A percentile compares a stretch with the other conserved stretches of the same genome.
Evolutionary conservation across 2,329 filamentous ascomycete genomes (phyloP).

Genomic region (Nannizziopsis barbatae): DNA sequence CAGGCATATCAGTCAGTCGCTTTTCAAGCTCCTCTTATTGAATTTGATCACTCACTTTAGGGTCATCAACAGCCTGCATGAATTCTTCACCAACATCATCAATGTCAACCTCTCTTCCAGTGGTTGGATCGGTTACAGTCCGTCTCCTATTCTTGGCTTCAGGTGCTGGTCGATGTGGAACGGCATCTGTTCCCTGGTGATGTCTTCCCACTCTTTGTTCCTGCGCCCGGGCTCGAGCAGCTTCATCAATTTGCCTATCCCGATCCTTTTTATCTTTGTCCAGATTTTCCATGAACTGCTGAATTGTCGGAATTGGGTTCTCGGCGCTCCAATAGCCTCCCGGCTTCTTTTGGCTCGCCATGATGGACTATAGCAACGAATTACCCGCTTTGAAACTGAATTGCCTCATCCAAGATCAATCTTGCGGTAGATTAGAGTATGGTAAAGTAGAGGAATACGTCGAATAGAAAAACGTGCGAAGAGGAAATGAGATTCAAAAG

Average conservation of each 20-base stretch:
- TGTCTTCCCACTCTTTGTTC: constrained; percentile 22
- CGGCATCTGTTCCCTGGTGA: constrained; percentile 25
- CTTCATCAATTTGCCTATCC: constrained; percentile 58
- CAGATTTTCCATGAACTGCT: constrained; percentile 67
- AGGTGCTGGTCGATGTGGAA: constrained; percentile 39
- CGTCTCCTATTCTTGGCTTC: constrained; percentile 40
- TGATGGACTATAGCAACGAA: constrained; percentile 17
- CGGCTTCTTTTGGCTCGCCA: constrained; percentile 39
- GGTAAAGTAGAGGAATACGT: too few relatives aligned
- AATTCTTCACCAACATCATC: constrained; percentile 65
- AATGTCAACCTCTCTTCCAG: constrained; percentile 74
- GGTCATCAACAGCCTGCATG: constrained; percentile 59
- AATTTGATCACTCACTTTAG: constrained; percentile 43
- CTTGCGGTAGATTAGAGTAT: too few relatives aligned
- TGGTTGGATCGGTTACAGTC: constrained; percentile 74
- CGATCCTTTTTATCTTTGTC: constrained; percentile 68
- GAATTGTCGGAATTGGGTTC: constrained; percentile 80
- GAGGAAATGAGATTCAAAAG: not conserved
- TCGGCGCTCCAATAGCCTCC: constrained; percentile 67
- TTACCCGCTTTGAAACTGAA: too few relatives aligned
- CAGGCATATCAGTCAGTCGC: not conserved
- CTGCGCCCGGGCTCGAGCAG: constrained; percentile 34
- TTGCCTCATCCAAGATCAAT: too few relatives aligned
- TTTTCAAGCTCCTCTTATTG: not conserved
- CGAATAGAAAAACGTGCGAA: not conserved